Evolutionary conservation across 305 asterid species (phyloP).

Genomic region (Salvia sclarea): DNA sequence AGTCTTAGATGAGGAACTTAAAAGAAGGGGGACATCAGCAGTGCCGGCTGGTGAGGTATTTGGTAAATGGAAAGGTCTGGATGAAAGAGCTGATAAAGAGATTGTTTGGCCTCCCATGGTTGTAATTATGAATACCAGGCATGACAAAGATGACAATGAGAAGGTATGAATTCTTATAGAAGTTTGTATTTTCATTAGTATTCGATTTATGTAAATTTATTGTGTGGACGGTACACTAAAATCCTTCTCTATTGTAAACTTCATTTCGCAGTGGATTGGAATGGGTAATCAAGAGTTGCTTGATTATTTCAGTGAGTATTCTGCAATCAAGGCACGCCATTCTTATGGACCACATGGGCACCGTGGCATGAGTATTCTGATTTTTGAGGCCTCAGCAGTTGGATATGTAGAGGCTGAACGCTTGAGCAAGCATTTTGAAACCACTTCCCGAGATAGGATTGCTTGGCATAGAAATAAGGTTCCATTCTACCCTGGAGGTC

Average conservation of each 20-base stretch:
- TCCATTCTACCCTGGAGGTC: conserved; percentile 60
- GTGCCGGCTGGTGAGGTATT: conserved; percentile 61
- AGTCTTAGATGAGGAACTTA: conserved; percentile 71
- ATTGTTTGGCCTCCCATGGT: conserved; percentile 89
- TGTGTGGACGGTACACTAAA: conserved; percentile 27
- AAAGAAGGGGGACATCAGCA: conserved; percentile 64
- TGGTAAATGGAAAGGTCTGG: conserved; percentile 64
- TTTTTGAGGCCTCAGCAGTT: conserved; percentile 82
- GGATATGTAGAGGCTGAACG: conserved; percentile 83
- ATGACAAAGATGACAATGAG: conserved; percentile 57
- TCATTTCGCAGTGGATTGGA: conserved; percentile 76
- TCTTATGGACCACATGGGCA: conserved; percentile 97
- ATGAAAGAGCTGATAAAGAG: conserved; percentile 48
- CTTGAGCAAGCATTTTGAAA: conserved; percentile 66
- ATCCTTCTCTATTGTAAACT: conserved; percentile 26
- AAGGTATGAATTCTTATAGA: conserved; percentile 39
- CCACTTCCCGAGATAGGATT: conserved; percentile 47
- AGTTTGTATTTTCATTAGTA: background rate
- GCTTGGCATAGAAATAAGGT: conserved; percentile 59
- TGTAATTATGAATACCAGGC: conserved; percentile 66
- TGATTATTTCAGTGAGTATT: conserved; percentile 54
- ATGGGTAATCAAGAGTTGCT: conserved; percentile 95
- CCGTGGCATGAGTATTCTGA: conserved; percentile 76
- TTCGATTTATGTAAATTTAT: conserved; percentile 5
- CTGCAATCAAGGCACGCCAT: conserved; percentile 64